Percentiles rank a stretch among this genome's conserved stretches.
These are phyloP conservation scores for Kentomonas sorsogonicus DNA, from an alignment of 208 protist species.

Conservation along the genomic window DNA sequence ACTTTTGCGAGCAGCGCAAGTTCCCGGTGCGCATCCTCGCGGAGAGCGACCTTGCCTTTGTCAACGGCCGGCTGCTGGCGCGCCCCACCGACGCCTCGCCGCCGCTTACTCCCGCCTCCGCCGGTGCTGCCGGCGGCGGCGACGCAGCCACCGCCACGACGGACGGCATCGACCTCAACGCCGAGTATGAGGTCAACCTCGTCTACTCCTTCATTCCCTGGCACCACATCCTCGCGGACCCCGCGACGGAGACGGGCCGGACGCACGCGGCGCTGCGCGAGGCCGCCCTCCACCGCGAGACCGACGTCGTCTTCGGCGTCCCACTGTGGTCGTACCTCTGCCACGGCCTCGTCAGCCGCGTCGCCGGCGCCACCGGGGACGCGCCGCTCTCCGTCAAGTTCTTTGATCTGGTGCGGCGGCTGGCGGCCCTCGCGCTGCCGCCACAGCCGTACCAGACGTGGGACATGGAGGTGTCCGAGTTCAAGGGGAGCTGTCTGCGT, in stretches of 20 bases:
- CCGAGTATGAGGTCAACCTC: slow-evolving; percentile 43
- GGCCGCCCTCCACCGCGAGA: slow-evolving; percentile 37
- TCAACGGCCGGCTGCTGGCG: slow-evolving; percentile 31
- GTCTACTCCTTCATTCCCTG: slow-evolving; percentile 50
- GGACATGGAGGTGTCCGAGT: slow-evolving; percentile 64
- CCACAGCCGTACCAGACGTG: slow-evolving; percentile 42
- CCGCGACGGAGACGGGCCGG: too few species aligned
- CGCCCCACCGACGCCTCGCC: slow-evolving; percentile 8
- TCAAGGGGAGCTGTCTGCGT: slow-evolving; percentile 70
- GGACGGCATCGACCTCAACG: slow-evolving; percentile 11
- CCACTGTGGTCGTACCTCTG: slow-evolving; percentile 61
- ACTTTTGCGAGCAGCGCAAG: slow-evolving; percentile 35
- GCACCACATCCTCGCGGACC: slow-evolving; percentile 34
- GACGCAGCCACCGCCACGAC: not conserved
- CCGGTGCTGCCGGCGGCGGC: too few species aligned
- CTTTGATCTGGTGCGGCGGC: slow-evolving; percentile 49
- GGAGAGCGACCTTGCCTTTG: slow-evolving; percentile 41
- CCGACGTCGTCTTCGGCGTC: slow-evolving; percentile 72
- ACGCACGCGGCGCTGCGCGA: slow-evolving; percentile 37
- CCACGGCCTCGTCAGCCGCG: slow-evolving; percentile 33
- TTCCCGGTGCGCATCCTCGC: slow-evolving; percentile 51
- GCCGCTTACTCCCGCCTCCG: slow-evolving; percentile 11
- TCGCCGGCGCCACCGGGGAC: slow-evolving; percentile 3
- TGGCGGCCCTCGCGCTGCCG: slow-evolving; percentile 45
- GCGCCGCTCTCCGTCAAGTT: slow-evolving; percentile 29